Evolutionary conservation across 306 rosid genomes (phyloP), one percentile per base, ranked within the genome.

Genomic region (Quillaja saponaria): DNA sequence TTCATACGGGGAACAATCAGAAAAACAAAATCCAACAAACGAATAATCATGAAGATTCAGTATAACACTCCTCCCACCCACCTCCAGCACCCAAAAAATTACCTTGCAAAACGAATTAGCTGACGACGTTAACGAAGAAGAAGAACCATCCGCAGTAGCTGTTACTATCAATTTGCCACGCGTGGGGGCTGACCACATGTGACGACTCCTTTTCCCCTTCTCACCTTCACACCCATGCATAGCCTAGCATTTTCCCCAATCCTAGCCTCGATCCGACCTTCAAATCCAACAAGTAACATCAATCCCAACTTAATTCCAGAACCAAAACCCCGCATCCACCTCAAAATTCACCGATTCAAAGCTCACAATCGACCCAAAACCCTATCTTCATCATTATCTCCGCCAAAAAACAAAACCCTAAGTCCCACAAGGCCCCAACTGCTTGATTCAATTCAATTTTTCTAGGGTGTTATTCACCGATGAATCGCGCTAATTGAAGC

Each of bases 181-280:
- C 42, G 71, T 56, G 68, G 81, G 76, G 74, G 82, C 45, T 56
- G 72, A 74, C 88, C 78, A 77, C 91, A 82, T 82, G 82, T 75
- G 88, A 88, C 83, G 81, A 76, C 42, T 49, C 73, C 71, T 76
- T 75, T 75, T 80, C 77, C 79, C 50, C 81, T 76, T 76, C 64
- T 79, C 84, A 80, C 84, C 72, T 71, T 71, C 60, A 61, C 69
- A 50, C 78, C 83, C 87, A 79, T 76, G 91, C 87, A 85, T 81
- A 85, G 81, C 91, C 87, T 82, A 40, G 85, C 87, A 81, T 85
- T 82, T 82, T 82, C 87, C 84, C 82, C 74, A 78, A 76, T 67
- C 61, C 76, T 37, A 64, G 73, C 65, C 67, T 69, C 76, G 81
- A 80, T 76, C 76, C 79, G 69, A 40, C 65, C 77, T 64, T 62